Evolutionary conservation across 805 yeast genomes (phyloP).

Genomic region (Candida fluviatilis): DNA sequence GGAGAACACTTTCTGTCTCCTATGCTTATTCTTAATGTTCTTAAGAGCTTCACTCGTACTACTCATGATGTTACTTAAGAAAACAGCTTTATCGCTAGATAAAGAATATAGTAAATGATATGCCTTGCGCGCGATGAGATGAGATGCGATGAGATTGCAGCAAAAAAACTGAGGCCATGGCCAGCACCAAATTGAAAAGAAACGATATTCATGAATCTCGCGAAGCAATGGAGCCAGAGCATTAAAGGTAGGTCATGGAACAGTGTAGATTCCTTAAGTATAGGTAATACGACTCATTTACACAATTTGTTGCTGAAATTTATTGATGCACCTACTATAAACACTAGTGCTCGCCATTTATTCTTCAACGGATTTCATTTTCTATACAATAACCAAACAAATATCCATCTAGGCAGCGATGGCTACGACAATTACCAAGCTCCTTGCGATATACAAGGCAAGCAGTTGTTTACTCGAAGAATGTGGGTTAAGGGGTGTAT

Average conservation of each 20-base stretch:
- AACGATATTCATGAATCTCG: not conserved
- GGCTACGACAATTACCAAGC: slow-evolving; percentile 82
- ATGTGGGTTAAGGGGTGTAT: slow-evolving; percentile 80
- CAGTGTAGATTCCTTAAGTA: slow-evolving; percentile 17
- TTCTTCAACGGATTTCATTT: slow-evolving; percentile 54
- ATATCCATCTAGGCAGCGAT: slow-evolving; percentile 51
- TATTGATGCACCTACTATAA: not conserved
- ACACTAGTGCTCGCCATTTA: not conserved
- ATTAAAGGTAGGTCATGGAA: slow-evolving; percentile 12
- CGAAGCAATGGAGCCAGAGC: not conserved
- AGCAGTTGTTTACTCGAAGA: slow-evolving; percentile 47
- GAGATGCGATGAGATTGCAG: slow-evolving; percentile 6
- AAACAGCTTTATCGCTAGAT: too few relatives aligned
- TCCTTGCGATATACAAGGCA: slow-evolving; percentile 33
- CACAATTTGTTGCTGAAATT: slow-evolving; percentile 9
- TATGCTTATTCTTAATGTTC: slow-evolving; percentile 67
- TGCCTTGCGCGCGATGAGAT: not conserved
- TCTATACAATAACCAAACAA: slow-evolving; percentile 60
- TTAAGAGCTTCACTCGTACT: slow-evolving; percentile 30
- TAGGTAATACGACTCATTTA: slow-evolving; percentile 18
- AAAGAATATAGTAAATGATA: not conserved
- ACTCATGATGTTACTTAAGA: slow-evolving; percentile 11
- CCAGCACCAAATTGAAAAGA: not conserved
- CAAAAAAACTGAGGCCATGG: not conserved
- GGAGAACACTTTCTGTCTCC: slow-evolving; percentile 74